Base-by-base conservation (phyloP, 2,329 filamentous ascomycete genomes). In the Botrytis pseudocinerea region DNA sequence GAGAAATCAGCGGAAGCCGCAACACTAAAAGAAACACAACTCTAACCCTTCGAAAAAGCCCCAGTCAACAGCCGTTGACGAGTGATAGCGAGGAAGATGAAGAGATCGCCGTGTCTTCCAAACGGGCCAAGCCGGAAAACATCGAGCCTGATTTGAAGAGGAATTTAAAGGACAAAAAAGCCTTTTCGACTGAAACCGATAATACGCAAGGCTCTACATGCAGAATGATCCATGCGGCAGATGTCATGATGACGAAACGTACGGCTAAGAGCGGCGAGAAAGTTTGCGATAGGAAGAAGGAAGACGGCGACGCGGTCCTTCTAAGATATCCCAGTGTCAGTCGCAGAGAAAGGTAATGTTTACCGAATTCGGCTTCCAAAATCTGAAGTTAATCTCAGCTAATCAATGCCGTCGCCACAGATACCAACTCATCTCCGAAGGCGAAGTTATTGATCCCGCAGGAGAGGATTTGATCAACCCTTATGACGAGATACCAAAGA, bases 261-360 rank as follows among this genome's bases (percentile, higher is more conserved):
- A 86, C 85, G 60, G 88, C 86, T 74, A 84, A 85, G 42, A 85
- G 85, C 1, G 84, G 85, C 20, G 83, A 87, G 74, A 84, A 54
- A 16, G 46, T 40, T 84, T 57, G 83, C 85, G 4, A 82, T 83
- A 71, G 48, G n/a, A 65, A 54, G 66, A 54, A 54, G 65, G 51
- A 60, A 18, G 82, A 85, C 65, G 84, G 89, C 73, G 85, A 90
- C 10, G 84, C 82, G 18, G 88, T 97, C 74, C 85, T 91, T 79
- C 84, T 98, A 77, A 93, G 96, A 81, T 98, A 98, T 82, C 95
- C 96, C 16, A 95, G 93, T 81, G 85, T 87, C 75, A 88, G 89
- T 72, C 86, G 87, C 68, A 87, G 88, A 70, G 93, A 96, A 82
- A 89, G 87, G 90, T 92, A 84, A 72, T n/a, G 9, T 38, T 35